Percentiles rank a stretch among this genome's conserved stretches.
These are phyloP conservation scores for Punctularia strigosozonata DNA, from an alignment of 768 basidiomycete species.

Conservation along the genomic window DNA sequence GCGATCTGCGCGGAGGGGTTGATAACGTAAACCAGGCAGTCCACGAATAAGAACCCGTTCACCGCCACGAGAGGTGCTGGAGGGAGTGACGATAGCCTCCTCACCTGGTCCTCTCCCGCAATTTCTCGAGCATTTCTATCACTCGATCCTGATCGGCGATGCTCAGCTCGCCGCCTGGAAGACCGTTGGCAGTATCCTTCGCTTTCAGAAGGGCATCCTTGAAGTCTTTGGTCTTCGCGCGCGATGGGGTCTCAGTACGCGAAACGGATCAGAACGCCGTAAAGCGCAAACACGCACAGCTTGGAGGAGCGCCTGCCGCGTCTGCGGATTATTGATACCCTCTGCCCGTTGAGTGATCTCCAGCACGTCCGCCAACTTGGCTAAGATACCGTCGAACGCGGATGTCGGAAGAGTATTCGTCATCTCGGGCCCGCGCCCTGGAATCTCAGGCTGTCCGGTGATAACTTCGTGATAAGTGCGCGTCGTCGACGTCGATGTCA, in stretches of 20 bases:
- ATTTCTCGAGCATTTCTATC: slow-evolving; percentile 50
- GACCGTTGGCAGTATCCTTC: slow-evolving; percentile 39
- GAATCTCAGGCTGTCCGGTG: too few species aligned
- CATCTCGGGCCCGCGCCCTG: neutral
- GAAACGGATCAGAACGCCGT: neutral
- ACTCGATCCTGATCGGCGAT: slow-evolving; percentile 62
- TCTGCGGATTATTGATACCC: slow-evolving; percentile 40
- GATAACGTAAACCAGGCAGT: too few species aligned
- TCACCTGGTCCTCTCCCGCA: slow-evolving; percentile 55
- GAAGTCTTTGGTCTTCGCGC: slow-evolving; percentile 61
- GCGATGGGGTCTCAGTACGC: neutral
- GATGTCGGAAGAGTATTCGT: neutral
- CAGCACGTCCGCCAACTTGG: slow-evolving; percentile 48
- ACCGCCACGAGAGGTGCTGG: neutral
- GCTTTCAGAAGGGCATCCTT: slow-evolving; percentile 46
- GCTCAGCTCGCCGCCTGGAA: slow-evolving; percentile 66
- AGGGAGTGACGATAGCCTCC: slow-evolving; percentile 7
- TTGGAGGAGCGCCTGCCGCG: slow-evolving; percentile 55
- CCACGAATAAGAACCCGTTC: too few species aligned
- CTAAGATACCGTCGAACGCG: slow-evolving; percentile 40
- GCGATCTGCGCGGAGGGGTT: slow-evolving; percentile 28
- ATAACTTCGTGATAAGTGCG: too few species aligned
- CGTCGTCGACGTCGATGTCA: too few species aligned
- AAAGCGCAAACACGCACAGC: slow-evolving; percentile 33
- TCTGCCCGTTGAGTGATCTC: slow-evolving; percentile 48